phyloP scores from a whole-genome alignment of 257 asterid genomes.

The Hygrophila difformis region DNA sequence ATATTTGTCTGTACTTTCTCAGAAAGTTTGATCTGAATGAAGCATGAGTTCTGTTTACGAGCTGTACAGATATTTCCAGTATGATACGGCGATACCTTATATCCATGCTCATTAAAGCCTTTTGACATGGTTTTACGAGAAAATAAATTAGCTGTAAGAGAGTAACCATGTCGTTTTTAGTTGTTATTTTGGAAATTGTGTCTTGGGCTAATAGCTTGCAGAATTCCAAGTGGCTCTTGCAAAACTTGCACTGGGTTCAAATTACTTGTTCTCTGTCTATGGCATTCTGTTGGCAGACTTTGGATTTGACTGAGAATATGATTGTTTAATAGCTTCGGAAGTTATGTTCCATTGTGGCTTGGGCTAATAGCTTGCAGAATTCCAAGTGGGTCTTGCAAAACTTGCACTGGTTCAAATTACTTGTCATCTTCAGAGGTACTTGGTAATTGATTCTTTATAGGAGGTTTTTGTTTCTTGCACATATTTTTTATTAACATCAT shows the following conservation, averaged over 20 bases:
- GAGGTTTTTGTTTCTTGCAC: slow-evolving; percentile 4
- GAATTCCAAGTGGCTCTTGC: no score
- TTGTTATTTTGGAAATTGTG: slow-evolving; percentile 8
- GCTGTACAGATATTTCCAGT: slow-evolving; percentile 83
- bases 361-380: slow-evolving; percentile 92
- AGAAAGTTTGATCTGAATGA: slow-evolving; percentile 74
- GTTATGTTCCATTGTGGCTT: slow-evolving; percentile 21
- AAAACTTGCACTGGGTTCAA: no score
- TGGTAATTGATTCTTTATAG: slow-evolving; percentile 11
- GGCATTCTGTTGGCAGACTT: slow-evolving; percentile 9
- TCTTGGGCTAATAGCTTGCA: no score
- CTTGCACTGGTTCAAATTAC: slow-evolving; percentile 60
- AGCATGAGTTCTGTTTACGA: slow-evolving; percentile 89
- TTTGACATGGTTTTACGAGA: slow-evolving; percentile 11
- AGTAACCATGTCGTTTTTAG: background rate
- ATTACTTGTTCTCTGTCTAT: slow-evolving; percentile 3
- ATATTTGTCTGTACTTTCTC: slow-evolving; percentile 22
- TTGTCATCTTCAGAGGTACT: slow-evolving; percentile 82
- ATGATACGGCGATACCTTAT: slow-evolving; percentile 24
- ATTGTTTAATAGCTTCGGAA: slow-evolving; percentile 9
- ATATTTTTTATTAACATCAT: no score
- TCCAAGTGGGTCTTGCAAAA: slow-evolving; percentile 87
- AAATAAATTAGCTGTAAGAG: slow-evolving; percentile 1
- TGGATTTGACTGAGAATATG: slow-evolving; percentile 1
- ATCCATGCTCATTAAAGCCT: slow-evolving; percentile 11